Evolutionary conservation across 163 green algal species (phyloP).

Genomic region (Volvox carteri): DNA sequence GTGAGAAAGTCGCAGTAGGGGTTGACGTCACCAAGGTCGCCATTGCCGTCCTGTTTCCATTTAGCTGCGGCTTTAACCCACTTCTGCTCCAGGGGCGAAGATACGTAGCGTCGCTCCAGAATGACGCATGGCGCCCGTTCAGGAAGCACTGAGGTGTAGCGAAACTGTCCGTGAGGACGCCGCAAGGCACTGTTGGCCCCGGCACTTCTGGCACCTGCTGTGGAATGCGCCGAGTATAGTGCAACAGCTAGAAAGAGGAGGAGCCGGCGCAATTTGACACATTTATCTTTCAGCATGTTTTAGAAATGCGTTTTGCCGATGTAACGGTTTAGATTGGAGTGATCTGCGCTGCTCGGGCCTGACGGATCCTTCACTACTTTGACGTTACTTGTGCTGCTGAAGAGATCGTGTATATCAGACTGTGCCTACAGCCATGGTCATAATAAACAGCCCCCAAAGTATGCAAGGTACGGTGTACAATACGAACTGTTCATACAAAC

Average conservation of each 20-base stretch:
- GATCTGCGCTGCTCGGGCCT: too few relatives aligned
- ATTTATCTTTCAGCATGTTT: too few relatives aligned
- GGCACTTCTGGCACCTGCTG: neutral
- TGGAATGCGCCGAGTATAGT: neutral
- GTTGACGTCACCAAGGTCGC: neutral
- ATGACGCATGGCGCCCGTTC: constrained; percentile 8
- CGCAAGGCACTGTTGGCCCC: neutral
- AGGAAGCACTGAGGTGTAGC: neutral
- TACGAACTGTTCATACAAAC: too few relatives aligned
- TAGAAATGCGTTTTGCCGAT: too few relatives aligned
- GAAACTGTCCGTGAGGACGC: neutral
- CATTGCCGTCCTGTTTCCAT: constrained; percentile 38
- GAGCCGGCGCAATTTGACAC: too few relatives aligned
- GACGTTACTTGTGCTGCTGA: too few relatives aligned
- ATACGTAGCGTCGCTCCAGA: constrained; percentile 4
- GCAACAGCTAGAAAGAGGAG: neutral
- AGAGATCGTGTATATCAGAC: too few relatives aligned
- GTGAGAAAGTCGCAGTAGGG: constrained; percentile 38
- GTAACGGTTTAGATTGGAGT: too few relatives aligned
- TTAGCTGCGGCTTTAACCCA: neutral
- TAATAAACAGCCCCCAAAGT: too few relatives aligned
- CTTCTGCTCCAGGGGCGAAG: constrained; percentile 10
- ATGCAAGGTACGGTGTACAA: too few relatives aligned
- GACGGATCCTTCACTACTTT: too few relatives aligned
- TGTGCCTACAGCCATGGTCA: too few relatives aligned